Conservation (phyloP, 495 filamentous ascomycete genomes). For the Daldinia grandis region DNA sequence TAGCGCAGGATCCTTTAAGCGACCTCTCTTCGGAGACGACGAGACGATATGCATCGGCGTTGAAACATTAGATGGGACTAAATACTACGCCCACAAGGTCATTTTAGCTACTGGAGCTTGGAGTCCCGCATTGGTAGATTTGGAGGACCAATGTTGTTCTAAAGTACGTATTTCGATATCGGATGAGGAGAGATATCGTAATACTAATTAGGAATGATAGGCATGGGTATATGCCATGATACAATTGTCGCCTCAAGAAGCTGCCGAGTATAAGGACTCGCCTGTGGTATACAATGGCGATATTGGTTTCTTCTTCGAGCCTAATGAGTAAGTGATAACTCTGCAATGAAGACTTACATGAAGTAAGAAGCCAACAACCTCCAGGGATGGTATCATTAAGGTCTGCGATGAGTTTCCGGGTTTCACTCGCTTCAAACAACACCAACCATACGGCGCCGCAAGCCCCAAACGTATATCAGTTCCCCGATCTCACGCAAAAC, state of each 20-base stretch:
- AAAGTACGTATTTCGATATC: conserved; percentile 23
- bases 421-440: conserved; percentile 40
- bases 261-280: conserved; percentile 56
- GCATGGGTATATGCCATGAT: conserved; percentile 65
- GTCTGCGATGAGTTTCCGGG: conserved; percentile 44
- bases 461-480: conserved; percentile 56
- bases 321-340: conserved; percentile 53
- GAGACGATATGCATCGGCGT: conserved; percentile 44
- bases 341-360: conserved; percentile 49
- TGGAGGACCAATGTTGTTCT: conserved; percentile 46
- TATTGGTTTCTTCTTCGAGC: conserved; percentile 67
- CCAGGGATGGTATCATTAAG: conserved; percentile 37
- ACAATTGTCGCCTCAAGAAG: conserved; percentile 60
- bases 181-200: not conserved
- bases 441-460: conserved; percentile 63
- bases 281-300: conserved; percentile 63
- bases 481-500: conserved; percentile 41
- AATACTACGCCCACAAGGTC: conserved; percentile 45
- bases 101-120: conserved; percentile 51
- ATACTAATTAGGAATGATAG: conserved; percentile 29
- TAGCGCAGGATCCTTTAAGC: conserved; percentile 37
- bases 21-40: conserved; percentile 27
- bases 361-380: conserved; percentile 4
- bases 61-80: conserved; percentile 47
- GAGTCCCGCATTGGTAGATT: conserved; percentile 48